These are phyloP conservation scores for Pythium dissotocum DNA, from an alignment of 352 stramenopile genomes.

Conservation along the genomic window DNA sequence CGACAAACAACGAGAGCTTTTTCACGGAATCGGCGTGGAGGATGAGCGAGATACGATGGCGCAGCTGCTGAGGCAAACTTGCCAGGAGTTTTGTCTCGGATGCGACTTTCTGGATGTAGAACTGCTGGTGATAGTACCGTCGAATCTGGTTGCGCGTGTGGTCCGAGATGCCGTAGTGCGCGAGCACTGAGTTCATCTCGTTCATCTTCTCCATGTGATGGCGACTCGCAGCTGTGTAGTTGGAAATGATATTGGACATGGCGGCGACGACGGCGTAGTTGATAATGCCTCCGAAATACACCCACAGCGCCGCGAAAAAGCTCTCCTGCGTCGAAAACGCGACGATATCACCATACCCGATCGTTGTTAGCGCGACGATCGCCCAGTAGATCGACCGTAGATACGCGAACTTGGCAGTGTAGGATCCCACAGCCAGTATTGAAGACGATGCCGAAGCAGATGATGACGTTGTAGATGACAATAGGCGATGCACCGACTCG, in stretches of 20 bases:
- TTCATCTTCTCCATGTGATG: conserved; percentile 75
- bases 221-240: conserved; percentile 55
- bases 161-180: conserved; percentile 62
- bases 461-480: conserved; percentile 4
- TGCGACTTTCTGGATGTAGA: conserved; percentile 71
- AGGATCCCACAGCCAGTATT: conserved; percentile 27
- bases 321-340: conserved; percentile 73
- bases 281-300: conserved; percentile 69
- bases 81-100: conserved; percentile 63
- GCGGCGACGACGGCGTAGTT: conserved; percentile 77
- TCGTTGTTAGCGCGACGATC: conserved; percentile 68
- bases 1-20: conserved; percentile 60
- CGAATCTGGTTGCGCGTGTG: conserved; percentile 58
- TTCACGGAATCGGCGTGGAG: conserved; percentile 69
- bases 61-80: conserved; percentile 53
- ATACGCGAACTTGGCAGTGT: conserved; percentile 65
- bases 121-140: conserved; percentile 77
- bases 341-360: conserved; percentile 80
- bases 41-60: conserved; percentile 69
- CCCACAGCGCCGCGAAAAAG: conserved; percentile 65
- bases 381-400: conserved; percentile 74
- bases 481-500: background rate
- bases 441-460: background rate
- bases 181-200: conserved; percentile 60
- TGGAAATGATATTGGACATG: conserved; percentile 81